Conservation (phyloP, 352 stramenopile genomes). For the Pythium dissimile region DNA sequence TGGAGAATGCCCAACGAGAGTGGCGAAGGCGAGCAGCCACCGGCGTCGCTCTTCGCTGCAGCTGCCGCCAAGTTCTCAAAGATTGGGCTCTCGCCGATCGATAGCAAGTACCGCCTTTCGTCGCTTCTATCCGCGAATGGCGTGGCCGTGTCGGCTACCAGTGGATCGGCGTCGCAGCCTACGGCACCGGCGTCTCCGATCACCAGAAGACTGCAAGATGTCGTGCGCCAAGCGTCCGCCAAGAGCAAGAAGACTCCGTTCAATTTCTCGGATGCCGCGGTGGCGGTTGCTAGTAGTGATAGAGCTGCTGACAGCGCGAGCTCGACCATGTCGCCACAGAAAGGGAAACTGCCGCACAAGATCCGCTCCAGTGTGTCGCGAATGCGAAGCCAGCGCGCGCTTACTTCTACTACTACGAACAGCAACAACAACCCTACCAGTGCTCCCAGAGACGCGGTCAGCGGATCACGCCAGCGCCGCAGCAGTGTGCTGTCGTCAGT, state of each 20-base stretch:
- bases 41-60: slow-evolving; percentile 7
- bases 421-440: slow-evolving; percentile 11
- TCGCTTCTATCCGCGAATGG: background rate
- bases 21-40: background rate
- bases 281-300: background rate
- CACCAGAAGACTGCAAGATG: slow-evolving; percentile 2
- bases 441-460: background rate
- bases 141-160: background rate
- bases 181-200: background rate
- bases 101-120: slow-evolving; percentile 10
- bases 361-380: slow-evolving; percentile 46
- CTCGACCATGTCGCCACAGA: background rate
- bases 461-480: background rate
- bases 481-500: background rate
- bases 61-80: slow-evolving; percentile 8
- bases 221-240: slow-evolving; percentile 8
- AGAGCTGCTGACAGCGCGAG: background rate
- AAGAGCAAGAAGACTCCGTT: background rate
- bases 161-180: background rate
- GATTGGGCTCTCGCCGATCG: slow-evolving; percentile 2
- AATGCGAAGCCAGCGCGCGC: slow-evolving; percentile 42
- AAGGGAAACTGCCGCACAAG: slow-evolving; percentile 45
- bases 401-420: slow-evolving; percentile 18
- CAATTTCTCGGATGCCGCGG: slow-evolving; percentile 8
- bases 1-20: background rate